Base-by-base conservation (phyloP, 2,329 filamentous ascomycete genomes). In the Aspergillus alliaceus region DNA sequence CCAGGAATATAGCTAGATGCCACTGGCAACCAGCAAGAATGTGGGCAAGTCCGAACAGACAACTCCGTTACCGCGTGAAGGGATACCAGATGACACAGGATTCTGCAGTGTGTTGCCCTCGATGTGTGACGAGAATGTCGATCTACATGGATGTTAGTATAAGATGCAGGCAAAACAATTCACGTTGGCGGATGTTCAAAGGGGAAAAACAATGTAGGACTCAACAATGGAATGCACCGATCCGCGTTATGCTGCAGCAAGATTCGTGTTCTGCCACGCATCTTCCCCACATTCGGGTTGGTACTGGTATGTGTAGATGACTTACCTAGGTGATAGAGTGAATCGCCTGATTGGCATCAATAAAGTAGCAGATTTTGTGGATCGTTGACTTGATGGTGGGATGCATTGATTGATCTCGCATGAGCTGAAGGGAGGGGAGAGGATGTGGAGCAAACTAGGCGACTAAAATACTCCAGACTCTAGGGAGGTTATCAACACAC, bases 201-300 rank as follows among this genome's bases (percentile, higher is more conserved):
- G 20, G 42, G 54, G 57, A 35, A 46, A 60, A 64, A 48, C 51
- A 66, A 66, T 66, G 64, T 53, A 65, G 59, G 59, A 37, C 52
- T 52, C 47, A 56, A 57, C 29, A 40, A 18, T 31, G 64, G 64
- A 65, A 66, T 66, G 64, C 49, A 49, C 40, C 46, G 51, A 35
- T 47, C 32, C 12, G 42, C 31, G 49, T 29, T 46, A 27, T 47
- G 42, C 51, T 37, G 31, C 24, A 39, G 54, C 39, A 29, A 47
- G 44, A 52, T 54, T 32, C 44, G 27, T 20, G 27, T 31, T 48
- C 27, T 48, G 27, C 18, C 44, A 48, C 25, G 44, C 44, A 27
- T 27, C 40, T 2, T 44, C 40, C 40, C 40, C 40, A n/a, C 40
- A 18, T 5, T 4, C 35, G 53, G 48, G n/a, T n/a, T n/a, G n/a